Base-by-base conservation (phyloP, 1,139 yeast genomes). In the Kazachstania sp. region DNA sequence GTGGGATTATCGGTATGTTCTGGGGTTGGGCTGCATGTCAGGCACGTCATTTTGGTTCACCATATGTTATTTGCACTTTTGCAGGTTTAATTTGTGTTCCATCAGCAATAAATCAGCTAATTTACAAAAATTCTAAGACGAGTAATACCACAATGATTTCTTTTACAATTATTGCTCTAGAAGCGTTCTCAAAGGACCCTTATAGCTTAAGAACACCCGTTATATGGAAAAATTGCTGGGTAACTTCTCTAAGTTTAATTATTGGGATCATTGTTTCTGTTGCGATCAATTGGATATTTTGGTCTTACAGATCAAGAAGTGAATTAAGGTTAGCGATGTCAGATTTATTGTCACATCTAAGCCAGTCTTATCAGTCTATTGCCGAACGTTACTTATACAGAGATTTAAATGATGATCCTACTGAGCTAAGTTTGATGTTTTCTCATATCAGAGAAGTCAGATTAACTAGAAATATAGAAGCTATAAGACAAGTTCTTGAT, bases 381-480 rank as follows among this genome's bases (percentile, higher is more conserved):
- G 66, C 74, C 19, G 79, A 73, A 47, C 59, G 78, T 46, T 74
- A 73, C 49, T 57, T 75, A 2, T 75, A 74, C 55, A 66, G 77
- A 47, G 77, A 74, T 52, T 61, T 62, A 15, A 64, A 68, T 42
- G 78, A 74, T 52, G 71, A 67, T 32, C 75, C 78, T 5, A 72
- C 77, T 0, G 71, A 67, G 9, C 47, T 71, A 41, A 66, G 76
- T 0, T 51, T 72, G 26, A 71, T 70, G 41, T 56, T 72, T 45
- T 72, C 75, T 0, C 73, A 70, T 49, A 68, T 73, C 19, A 61
- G 77, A 49, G 79, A 75, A 53, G 74, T 74, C 15, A 65, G 78
- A 54, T 63, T 74, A 60, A 65, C 74, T 2, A 74, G 72, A 50
- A 70, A 67, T 51, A 54, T 73, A 16, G 59, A 59, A 26, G 74